These are phyloP conservation scores for Lentinula raphanica DNA, from an alignment of 768 basidiomycete species.

Conservation along the genomic window DNA sequence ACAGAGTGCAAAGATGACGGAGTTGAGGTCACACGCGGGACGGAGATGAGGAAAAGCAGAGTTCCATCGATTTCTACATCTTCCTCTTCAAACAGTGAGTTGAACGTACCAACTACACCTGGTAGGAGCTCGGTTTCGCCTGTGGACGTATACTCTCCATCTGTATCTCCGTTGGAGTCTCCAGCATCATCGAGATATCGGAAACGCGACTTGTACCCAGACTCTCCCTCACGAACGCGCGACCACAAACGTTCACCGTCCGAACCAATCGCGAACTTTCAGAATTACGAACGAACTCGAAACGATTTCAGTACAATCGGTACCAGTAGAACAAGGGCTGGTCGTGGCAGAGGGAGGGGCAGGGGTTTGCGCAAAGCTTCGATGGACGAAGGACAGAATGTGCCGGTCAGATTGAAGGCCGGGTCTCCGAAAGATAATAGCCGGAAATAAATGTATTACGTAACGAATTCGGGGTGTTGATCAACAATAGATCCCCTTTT, in stretches of 20 bases:
- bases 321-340: not conserved
- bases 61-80: slow-evolving; percentile 1
- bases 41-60: not conserved
- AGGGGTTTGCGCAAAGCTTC: not conserved
- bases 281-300: not conserved
- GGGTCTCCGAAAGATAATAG: no score
- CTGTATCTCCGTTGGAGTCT: not conserved
- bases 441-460: not conserved
- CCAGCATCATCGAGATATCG: not conserved
- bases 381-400: not conserved
- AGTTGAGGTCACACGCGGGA: not conserved
- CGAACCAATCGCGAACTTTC: not conserved
- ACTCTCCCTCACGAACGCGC: not conserved
- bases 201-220: not conserved
- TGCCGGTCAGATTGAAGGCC: no score
- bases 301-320: not conserved
- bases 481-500: not conserved
- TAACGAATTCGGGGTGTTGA: not conserved
- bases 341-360: not conserved
- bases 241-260: not conserved
- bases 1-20: not conserved
- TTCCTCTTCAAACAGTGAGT: slow-evolving; percentile 2
- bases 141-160: slow-evolving; percentile 1
- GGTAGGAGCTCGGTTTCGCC: not conserved
- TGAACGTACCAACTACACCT: not conserved